phyloP scores from a whole-genome alignment of 805 yeast species.

The Yarrowia phangngaensis region DNA sequence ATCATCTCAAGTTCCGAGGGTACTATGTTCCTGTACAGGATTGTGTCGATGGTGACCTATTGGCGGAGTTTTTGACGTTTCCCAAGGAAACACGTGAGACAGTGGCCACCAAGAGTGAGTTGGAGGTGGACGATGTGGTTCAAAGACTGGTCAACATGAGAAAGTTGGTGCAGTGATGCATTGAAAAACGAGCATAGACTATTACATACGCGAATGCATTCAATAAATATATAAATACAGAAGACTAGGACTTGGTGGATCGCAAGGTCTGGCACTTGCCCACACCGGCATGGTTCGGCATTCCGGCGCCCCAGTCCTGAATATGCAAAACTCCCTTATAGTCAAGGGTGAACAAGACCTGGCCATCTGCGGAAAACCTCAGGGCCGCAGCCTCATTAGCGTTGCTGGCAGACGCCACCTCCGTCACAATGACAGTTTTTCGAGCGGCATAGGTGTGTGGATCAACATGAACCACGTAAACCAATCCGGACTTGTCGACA shows the following conservation, averaged over 20 bases:
- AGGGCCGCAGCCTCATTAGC: slow-evolving; percentile 75
- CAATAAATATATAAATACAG: slow-evolving; percentile 19
- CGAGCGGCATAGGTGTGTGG: slow-evolving; percentile 54
- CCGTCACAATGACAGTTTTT: slow-evolving; percentile 66
- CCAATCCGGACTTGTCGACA: slow-evolving; percentile 71
- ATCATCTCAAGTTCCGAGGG: slow-evolving; percentile 65
- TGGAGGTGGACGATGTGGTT: slow-evolving; percentile 10
- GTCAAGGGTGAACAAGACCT: slow-evolving; percentile 69
- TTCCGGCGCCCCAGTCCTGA: slow-evolving; percentile 84
- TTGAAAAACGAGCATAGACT: neutral
- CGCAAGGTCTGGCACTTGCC: slow-evolving; percentile 36
- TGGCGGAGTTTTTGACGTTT: slow-evolving; percentile 1
- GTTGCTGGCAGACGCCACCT: slow-evolving; percentile 70
- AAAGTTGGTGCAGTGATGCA: neutral
- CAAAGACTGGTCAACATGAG: neutral
- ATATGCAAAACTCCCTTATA: slow-evolving; percentile 74
- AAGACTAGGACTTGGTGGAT: slow-evolving; percentile 6
- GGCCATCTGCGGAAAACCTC: slow-evolving; percentile 75
- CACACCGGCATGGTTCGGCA: slow-evolving; percentile 51
- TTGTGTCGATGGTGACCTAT: slow-evolving; percentile 79
- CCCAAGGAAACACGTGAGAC: neutral
- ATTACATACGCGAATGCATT: neutral
- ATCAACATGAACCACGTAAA: slow-evolving; percentile 49
- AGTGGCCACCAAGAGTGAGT: neutral
- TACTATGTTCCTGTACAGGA: slow-evolving; percentile 75